These are phyloP conservation scores for Achaetomiella virescens DNA, from an alignment of 495 filamentous ascomycete genomes.

Conservation along the genomic window DNA sequence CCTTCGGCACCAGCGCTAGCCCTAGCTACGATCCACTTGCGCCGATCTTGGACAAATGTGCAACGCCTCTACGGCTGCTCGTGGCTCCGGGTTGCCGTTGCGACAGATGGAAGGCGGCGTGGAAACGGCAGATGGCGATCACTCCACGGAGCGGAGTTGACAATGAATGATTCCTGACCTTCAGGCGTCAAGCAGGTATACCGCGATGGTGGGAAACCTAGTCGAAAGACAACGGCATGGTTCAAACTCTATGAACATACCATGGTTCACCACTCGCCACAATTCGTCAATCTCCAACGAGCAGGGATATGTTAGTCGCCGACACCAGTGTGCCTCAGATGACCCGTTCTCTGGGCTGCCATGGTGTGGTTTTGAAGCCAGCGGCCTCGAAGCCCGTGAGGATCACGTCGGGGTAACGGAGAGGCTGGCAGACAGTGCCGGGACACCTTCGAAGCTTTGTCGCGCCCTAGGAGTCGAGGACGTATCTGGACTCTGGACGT, in stretches of 20 bases:
- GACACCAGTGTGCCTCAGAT: slow-evolving; percentile 18
- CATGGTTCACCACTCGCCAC: slow-evolving; percentile 11
- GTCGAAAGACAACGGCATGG: slow-evolving; percentile 20
- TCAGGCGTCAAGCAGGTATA: slow-evolving; percentile 29
- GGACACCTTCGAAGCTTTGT: too few species aligned
- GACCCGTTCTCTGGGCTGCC: slow-evolving; percentile 9
- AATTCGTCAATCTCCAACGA: slow-evolving; percentile 32
- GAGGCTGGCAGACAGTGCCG: slow-evolving; percentile 1
- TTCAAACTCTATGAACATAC: slow-evolving; percentile 15
- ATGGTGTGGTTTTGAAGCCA: slow-evolving; percentile 4
- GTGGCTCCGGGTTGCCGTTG: slow-evolving; percentile 1
- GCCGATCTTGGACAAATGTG: background rate
- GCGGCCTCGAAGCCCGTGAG: slow-evolving; percentile 10
- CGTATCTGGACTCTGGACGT: too few species aligned
- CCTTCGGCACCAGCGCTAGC: background rate
- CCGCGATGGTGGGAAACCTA: slow-evolving; percentile 23
- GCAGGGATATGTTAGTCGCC: slow-evolving; percentile 6
- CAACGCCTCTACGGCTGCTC: slow-evolving; percentile 2
- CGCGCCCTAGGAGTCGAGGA: too few species aligned
- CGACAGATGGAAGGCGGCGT: background rate
- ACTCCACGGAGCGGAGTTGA: slow-evolving; percentile 7
- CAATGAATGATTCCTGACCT: slow-evolving; percentile 18
- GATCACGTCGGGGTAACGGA: slow-evolving; percentile 23
- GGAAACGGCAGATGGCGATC: slow-evolving; percentile 19
- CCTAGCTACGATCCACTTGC: background rate